Evolutionary conservation across 164 flowering plant species (phyloP).

Genomic region (Protea cynaroides): DNA sequence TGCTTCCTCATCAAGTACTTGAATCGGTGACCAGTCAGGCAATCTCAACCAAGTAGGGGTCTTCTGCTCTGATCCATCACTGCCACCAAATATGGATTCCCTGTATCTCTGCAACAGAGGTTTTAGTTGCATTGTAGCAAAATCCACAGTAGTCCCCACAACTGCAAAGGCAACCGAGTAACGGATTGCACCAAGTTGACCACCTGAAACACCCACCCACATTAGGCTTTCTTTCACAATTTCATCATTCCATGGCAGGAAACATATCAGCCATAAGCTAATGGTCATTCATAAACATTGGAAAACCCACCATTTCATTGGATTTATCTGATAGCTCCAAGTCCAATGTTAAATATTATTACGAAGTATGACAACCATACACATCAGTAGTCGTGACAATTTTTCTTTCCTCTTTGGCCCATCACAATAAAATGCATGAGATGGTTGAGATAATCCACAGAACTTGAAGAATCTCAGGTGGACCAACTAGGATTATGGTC

Average conservation of each 20-base stretch:
- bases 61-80: constrained; percentile 15
- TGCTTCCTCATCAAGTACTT: constrained; percentile 84
- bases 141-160: constrained; percentile 69
- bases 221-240: not conserved
- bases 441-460: not conserved
- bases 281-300: too few relatives aligned
- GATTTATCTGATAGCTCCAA: too few relatives aligned
- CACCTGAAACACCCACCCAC: constrained; percentile 39
- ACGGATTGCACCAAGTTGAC: constrained; percentile 64
- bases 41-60: constrained; percentile 34
- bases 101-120: constrained; percentile 27
- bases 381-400: too few relatives aligned
- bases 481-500: not conserved
- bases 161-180: constrained; percentile 63
- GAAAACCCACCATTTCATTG: too few relatives aligned
- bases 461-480: not conserved
- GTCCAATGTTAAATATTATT: too few relatives aligned
- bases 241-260: too few relatives aligned
- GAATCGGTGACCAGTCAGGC: constrained; percentile 96
- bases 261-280: too few relatives aligned
- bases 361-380: too few relatives aligned
- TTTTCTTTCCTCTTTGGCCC: too few relatives aligned
- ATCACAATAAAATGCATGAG: not conserved
- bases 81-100: constrained; percentile 15
- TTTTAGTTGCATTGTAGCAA: constrained; percentile 35